These are phyloP conservation scores for Candida manassasensis DNA, from an alignment of 805 yeast species.

Conservation along the genomic window DNA sequence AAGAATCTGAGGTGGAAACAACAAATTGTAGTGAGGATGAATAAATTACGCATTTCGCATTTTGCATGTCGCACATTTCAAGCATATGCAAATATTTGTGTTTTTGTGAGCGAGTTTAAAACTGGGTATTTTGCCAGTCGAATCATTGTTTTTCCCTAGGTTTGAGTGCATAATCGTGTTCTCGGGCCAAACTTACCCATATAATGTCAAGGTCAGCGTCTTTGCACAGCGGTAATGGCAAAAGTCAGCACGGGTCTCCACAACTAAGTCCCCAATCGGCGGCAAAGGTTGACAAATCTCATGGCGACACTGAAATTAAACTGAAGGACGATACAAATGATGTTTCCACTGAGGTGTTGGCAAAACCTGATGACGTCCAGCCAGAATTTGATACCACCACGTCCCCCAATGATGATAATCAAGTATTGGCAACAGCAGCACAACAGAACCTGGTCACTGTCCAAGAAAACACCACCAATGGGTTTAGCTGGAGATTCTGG, in stretches of 20 bases:
- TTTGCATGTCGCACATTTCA: too few species aligned
- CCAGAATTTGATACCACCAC: constrained; percentile 1
- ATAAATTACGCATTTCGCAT: too few species aligned
- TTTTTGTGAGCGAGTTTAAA: too few species aligned
- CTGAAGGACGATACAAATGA: not conserved
- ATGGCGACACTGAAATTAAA: not conserved
- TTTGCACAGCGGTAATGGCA: not conserved
- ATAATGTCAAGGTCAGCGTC: not conserved
- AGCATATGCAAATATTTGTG: too few species aligned
- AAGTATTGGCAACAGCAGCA: not conserved
- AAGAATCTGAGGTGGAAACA: too few species aligned
- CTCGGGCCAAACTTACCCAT: not conserved
- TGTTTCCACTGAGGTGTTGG: not conserved
- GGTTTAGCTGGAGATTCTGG: not conserved
- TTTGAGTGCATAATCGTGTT: too few species aligned
- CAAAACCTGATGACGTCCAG: constrained; percentile 4
- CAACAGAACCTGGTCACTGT: not conserved
- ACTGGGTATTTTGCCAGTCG: too few species aligned
- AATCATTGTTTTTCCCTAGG: too few species aligned
- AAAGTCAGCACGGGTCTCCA: too few species aligned
- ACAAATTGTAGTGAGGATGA: too few species aligned
- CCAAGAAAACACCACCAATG: not conserved
- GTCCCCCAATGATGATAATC: too few species aligned
- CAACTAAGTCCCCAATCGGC: too few species aligned
- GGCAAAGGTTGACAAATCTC: not conserved